Evolutionary conservation across 768 basidiomycete genomes (phyloP), one percentile per base, ranked within the genome.

Genomic region (Trametes cingulata): DNA sequence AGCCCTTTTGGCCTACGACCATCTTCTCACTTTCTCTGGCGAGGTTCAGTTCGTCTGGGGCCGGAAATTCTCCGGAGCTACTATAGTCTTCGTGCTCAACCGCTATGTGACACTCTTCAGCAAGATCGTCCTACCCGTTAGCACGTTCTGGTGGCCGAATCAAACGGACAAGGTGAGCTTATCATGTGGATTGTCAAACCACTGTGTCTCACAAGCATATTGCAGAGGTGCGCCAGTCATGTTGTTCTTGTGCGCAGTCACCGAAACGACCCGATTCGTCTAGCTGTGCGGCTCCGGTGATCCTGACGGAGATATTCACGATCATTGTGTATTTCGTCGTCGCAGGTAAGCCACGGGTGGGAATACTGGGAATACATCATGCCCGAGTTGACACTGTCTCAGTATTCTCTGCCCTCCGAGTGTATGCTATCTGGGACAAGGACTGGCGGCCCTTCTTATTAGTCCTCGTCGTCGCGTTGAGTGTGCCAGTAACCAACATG

Each of bases 41-140:
- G 59, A 61, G 35, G n/a, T 64, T 8, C 29, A 49, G 3, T 56
- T 52, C 24, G 54, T 61, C 12, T 64, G 60, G 63, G 27, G 51
- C 8, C 63, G 63, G 39, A 58, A 58, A 33, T 54, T 61, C 29
- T 57, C 63, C 15, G 55, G 63, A n/a, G 54, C 59, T 20, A 64
- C 59, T 1, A 42, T 61, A 1, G 20, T 64, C 33, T 64, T 64
- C 47, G 20, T 58, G 19, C 37, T 64, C 7, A 64, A 64, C 36
- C 59, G 63, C 2, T 64, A 64, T 22, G 43, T 56, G 17, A 56
- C 52, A 15, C 36, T 64, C 3, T 37, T 53, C 27, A 47, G 43
- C 39, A 47, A 56, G 43, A 43, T 57, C 24, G 19, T 55, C 10
- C 27, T 56, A 1, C 49, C 58, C 13, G 50, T 56, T 17, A 52